phyloP scores from a whole-genome alignment of 2,329 filamentous ascomycete species.

The Leptographium procerum region DNA sequence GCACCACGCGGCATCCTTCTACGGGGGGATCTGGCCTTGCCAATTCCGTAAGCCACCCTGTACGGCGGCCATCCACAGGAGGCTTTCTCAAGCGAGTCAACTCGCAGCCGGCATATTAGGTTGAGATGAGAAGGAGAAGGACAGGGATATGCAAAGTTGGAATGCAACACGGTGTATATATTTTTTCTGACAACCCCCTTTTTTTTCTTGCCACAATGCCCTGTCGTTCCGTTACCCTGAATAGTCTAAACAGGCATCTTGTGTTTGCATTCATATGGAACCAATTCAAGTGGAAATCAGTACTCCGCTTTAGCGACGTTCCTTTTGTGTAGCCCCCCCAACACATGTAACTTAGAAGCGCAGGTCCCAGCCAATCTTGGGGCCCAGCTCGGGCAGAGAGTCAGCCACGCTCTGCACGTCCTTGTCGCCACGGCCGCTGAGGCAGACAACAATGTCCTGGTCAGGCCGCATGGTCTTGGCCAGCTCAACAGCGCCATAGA shows the following conservation, averaged over 20 bases:
- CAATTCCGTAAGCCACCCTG: conserved; percentile 1
- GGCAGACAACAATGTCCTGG: conserved; percentile 84
- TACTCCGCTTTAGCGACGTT: neutral
- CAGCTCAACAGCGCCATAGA: conserved; percentile 79
- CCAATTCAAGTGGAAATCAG: too few relatives aligned
- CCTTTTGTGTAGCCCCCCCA: neutral
- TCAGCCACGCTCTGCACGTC: conserved; percentile 97
- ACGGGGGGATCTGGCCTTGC: neutral
- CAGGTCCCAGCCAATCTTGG: conserved; percentile 69
- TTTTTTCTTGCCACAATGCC: neutral
- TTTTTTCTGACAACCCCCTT: neutral
- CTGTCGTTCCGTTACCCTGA: too few relatives aligned
- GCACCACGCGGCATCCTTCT: conserved; percentile 1
- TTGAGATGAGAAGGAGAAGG: too few relatives aligned
- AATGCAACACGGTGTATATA: neutral
- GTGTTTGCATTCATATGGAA: too few relatives aligned
- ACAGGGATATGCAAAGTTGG: too few relatives aligned
- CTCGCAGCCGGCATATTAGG: conserved; percentile 6
- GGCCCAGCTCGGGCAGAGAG: conserved; percentile 77
- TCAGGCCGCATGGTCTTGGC: conserved; percentile 87
- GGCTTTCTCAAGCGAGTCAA: conserved; percentile 6
- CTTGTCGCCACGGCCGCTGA: conserved; percentile 92
- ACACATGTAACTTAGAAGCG: conserved; percentile 28
- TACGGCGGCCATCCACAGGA: conserved; percentile 3
- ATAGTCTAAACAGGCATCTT: neutral